A percentile compares a stretch with the other conserved stretches of the same genome.
phyloP scores from a whole-genome alignment of 164 flowering plant species.

The Magnolia kwangsiensis region DNA sequence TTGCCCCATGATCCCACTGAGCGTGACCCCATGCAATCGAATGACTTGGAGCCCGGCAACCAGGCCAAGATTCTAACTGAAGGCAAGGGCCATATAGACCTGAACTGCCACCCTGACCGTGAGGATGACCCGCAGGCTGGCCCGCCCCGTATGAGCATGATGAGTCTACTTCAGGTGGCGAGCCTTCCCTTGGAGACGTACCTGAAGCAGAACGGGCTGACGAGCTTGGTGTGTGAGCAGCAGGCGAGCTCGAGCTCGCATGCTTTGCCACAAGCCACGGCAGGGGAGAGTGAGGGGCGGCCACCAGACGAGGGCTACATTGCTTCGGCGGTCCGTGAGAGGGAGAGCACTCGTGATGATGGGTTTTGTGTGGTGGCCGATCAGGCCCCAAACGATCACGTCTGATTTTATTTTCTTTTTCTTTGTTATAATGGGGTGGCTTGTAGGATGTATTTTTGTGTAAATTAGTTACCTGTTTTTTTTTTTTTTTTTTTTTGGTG shows the following conservation, averaged over 20 bases:
- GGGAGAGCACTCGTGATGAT: conserved; percentile 36
- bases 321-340: conserved; percentile 27
- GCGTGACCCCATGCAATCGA: conserved; percentile 25
- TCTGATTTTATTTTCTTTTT: conserved; percentile 3
- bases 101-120: conserved; percentile 65
- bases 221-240: conserved; percentile 57
- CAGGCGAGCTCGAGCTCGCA: conserved; percentile 43
- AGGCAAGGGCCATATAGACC: conserved; percentile 48
- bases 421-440: background rate
- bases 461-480: background rate
- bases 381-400: conserved; percentile 26
- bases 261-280: conserved; percentile 27
- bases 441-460: conserved; percentile 1
- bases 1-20: conserved; percentile 30
- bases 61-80: conserved; percentile 25
- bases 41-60: conserved; percentile 29
- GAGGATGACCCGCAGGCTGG: conserved; percentile 38
- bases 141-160: conserved; percentile 51
- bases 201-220: conserved; percentile 68
- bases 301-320: conserved; percentile 24
- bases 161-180: conserved; percentile 68
- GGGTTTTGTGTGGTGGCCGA: conserved; percentile 26
- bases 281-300: conserved; percentile 38
- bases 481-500: background rate
- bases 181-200: conserved; percentile 68